phyloP scores from a whole-genome alignment of 495 filamentous ascomycete species.

The Melanomma pulvis-pyrius region DNA sequence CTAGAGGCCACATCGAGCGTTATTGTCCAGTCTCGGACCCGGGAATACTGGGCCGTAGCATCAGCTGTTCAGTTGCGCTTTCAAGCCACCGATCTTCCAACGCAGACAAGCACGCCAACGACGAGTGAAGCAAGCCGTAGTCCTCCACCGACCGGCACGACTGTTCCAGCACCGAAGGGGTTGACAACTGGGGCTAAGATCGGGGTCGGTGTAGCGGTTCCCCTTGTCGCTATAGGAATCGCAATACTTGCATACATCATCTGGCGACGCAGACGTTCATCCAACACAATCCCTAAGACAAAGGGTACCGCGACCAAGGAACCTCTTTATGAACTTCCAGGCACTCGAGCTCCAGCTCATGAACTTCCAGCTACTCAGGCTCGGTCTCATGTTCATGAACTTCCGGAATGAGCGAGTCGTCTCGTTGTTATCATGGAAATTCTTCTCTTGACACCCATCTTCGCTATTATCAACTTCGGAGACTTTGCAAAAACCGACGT shows the following conservation, averaged over 20 bases:
- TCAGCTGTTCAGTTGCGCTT: background rate
- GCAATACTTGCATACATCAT: background rate
- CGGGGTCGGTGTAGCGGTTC: background rate
- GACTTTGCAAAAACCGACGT: background rate
- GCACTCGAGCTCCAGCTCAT: background rate
- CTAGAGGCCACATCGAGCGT: background rate
- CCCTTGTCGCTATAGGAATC: background rate
- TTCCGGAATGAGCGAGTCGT: background rate
- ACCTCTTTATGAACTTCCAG: background rate
- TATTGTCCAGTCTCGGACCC: background rate
- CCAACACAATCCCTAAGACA: background rate
- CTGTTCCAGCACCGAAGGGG: background rate
- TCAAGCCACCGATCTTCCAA: background rate
- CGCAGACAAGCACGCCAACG: background rate
- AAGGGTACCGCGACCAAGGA: background rate
- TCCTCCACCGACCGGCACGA: no score
- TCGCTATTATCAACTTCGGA: no score
- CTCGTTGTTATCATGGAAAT: background rate
- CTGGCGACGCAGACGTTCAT: background rate
- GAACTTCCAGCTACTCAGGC: background rate
- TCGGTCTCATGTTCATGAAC: background rate
- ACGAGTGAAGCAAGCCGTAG: no score
- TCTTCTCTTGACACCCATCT: background rate
- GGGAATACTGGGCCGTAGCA: background rate
- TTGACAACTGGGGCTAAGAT: background rate